These are phyloP conservation scores for Pythium rishiriense DNA, from an alignment of 352 stramenopile genomes.

Conservation along the genomic window DNA sequence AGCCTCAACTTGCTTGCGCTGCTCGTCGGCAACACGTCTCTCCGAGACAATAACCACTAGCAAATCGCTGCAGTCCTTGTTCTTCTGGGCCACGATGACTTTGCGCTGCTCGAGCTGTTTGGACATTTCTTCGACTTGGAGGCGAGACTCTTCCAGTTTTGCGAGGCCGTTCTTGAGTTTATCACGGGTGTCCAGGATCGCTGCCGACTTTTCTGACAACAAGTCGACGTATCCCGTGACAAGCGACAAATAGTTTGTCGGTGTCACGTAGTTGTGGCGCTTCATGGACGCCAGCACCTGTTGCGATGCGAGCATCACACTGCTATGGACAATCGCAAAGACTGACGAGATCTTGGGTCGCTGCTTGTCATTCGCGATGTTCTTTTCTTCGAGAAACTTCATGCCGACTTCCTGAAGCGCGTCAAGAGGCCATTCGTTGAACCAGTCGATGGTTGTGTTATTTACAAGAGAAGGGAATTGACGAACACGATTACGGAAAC, in stretches of 20 bases:
- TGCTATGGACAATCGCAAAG: constrained; percentile 90
- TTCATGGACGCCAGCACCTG: constrained; percentile 90
- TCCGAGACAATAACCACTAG: constrained; percentile 94
- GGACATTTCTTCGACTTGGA: constrained; percentile 87
- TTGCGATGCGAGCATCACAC: constrained; percentile 76
- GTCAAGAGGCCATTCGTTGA: constrained; percentile 92
- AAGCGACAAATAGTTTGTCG: constrained; percentile 92
- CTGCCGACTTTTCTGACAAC: constrained; percentile 68
- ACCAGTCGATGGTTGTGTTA: constrained; percentile 94
- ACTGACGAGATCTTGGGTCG: constrained; percentile 83
- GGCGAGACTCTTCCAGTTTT: constrained; percentile 79
- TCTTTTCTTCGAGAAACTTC: constrained; percentile 92
- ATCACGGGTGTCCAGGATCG: constrained; percentile 74
- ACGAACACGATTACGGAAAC: constrained; percentile 79
- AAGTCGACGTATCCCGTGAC: constrained; percentile 91
- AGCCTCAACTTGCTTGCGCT: constrained; percentile 93
- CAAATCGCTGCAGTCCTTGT: constrained; percentile 95
- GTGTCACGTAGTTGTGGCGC: constrained; percentile 94
- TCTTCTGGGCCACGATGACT: constrained; percentile 87
- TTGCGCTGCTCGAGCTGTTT: constrained; percentile 89
- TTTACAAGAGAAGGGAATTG: constrained; percentile 94
- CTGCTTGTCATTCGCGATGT: constrained; percentile 67
- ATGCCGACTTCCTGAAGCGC: constrained; percentile 92
- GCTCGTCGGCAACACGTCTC: constrained; percentile 92
- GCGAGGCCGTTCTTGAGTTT: constrained; percentile 84